These are phyloP conservation scores for Fagus crenata DNA, from an alignment of 306 rosid genomes.

Conservation along the genomic window DNA sequence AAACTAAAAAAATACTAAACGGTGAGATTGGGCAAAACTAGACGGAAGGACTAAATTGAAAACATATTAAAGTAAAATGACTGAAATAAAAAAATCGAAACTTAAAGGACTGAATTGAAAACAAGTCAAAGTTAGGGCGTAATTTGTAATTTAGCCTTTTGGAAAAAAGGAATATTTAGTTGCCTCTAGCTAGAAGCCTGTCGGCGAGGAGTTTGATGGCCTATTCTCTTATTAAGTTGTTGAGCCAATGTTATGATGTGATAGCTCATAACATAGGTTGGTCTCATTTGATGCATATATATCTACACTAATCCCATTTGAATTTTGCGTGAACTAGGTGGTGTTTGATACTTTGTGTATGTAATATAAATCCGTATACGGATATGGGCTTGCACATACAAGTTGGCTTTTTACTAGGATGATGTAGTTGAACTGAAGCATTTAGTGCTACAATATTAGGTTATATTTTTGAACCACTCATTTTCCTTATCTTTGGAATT, in stretches of 20 bases:
- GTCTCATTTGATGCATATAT: not conserved
- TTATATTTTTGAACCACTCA: conserved; percentile 7
- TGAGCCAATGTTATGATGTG: not conserved
- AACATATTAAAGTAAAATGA: too few relatives aligned
- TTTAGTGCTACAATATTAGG: not conserved
- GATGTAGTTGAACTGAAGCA: not conserved
- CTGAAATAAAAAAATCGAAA: too few relatives aligned
- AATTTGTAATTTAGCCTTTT: too few relatives aligned
- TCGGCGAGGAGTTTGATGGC: not conserved
- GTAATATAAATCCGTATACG: not conserved
- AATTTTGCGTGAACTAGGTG: not conserved
- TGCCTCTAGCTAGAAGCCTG: conserved; percentile 5
- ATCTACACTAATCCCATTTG: not conserved
- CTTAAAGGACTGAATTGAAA: too few relatives aligned
- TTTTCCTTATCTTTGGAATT: conserved; percentile 43
- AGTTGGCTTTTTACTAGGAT: not conserved
- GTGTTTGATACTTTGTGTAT: not conserved
- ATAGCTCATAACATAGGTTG: not conserved
- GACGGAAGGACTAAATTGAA: too few relatives aligned
- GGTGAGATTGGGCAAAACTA: too few relatives aligned
- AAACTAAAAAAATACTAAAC: too few relatives aligned
- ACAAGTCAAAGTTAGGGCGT: too few relatives aligned
- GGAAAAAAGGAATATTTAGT: not conserved
- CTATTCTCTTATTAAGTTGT: not conserved
- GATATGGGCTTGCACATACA: not conserved